phyloP scores from a whole-genome alignment of 805 yeast species.

The Saturnispora serradocipensis region DNA sequence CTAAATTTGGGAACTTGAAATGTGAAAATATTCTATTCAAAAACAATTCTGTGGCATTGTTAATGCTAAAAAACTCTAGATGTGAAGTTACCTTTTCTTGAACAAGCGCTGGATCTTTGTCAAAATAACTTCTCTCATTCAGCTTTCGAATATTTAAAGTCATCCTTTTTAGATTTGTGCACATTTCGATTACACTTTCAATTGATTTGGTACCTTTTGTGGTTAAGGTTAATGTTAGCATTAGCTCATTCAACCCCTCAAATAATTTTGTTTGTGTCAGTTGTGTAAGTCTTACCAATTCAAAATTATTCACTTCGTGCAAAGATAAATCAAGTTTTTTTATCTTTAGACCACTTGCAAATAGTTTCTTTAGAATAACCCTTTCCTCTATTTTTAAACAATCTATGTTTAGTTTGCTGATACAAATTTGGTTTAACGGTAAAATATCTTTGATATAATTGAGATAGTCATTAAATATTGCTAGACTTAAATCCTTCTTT shows the following conservation, averaged over 20 bases:
- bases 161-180: conserved; percentile 1
- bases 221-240: neutral
- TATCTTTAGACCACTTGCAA: conserved; percentile 7
- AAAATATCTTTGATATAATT: conserved; percentile 9
- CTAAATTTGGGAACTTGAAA: conserved; percentile 1
- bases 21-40: conserved; percentile 3
- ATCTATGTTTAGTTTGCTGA: conserved; percentile 1
- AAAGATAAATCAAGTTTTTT: neutral
- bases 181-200: conserved; percentile 5
- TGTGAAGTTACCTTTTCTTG: neutral
- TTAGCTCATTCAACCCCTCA: neutral
- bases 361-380: conserved; percentile 1
- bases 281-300: conserved; percentile 4
- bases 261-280: conserved; percentile 5
- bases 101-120: neutral
- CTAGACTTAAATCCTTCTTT: conserved; percentile 1
- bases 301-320: conserved; percentile 1
- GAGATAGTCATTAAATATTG: conserved; percentile 3
- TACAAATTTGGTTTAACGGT: conserved; percentile 1
- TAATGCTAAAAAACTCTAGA: neutral
- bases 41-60: neutral
- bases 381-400: neutral
- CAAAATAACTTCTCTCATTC: neutral
- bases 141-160: neutral
- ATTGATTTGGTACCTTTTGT: conserved; percentile 9